Percentiles rank a stretch among this genome's conserved stretches.
Conservation (phyloP, 768 basidiomycete species). For the Pleurotus cornucopiae region DNA sequence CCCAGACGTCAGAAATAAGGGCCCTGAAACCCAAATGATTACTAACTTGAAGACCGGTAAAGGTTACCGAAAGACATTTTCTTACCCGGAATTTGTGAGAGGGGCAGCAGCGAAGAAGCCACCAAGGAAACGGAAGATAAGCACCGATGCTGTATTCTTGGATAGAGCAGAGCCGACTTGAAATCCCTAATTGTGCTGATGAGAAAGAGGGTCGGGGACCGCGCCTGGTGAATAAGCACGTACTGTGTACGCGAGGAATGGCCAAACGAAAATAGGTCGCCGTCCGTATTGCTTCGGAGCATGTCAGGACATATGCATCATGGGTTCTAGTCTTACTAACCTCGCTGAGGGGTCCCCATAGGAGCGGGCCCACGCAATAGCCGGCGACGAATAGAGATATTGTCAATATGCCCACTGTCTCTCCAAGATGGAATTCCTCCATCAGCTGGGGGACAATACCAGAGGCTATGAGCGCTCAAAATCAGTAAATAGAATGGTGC, state of each 20-base stretch:
- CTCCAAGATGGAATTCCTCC: conserved; percentile 42
- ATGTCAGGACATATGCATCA: conserved; percentile 38
- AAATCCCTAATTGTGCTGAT: conserved; percentile 36
- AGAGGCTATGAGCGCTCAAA: conserved; percentile 27
- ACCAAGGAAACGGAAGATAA: conserved; percentile 67
- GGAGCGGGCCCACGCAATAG: conserved; percentile 59
- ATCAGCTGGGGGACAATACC: conserved; percentile 41
- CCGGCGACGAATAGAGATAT: conserved; percentile 66
- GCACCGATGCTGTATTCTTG: conserved; percentile 55
- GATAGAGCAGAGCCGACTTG: conserved; percentile 62
- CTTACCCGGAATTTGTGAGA: conserved; percentile 63
- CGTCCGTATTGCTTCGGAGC: conserved; percentile 52
- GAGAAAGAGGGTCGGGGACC: neutral
- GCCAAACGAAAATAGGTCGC: conserved; percentile 50
- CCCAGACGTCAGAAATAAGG: conserved; percentile 60
- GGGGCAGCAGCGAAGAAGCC: conserved; percentile 69
- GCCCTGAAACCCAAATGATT: conserved; percentile 25
- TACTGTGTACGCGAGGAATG: conserved; percentile 55
- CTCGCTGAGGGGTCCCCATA: conserved; percentile 48
- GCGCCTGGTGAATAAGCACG: conserved; percentile 13
- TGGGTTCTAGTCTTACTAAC: conserved; percentile 19
- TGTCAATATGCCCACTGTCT: conserved; percentile 48
- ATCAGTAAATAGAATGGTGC: neutral
- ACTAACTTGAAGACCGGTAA: conserved; percentile 1
- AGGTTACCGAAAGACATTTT: neutral